A percentile compares a stretch with the other conserved stretches of the same genome.
These are phyloP conservation scores for Ophiostoma piceae DNA, from an alignment of 2,329 filamentous ascomycete genomes.

Conservation along the genomic window DNA sequence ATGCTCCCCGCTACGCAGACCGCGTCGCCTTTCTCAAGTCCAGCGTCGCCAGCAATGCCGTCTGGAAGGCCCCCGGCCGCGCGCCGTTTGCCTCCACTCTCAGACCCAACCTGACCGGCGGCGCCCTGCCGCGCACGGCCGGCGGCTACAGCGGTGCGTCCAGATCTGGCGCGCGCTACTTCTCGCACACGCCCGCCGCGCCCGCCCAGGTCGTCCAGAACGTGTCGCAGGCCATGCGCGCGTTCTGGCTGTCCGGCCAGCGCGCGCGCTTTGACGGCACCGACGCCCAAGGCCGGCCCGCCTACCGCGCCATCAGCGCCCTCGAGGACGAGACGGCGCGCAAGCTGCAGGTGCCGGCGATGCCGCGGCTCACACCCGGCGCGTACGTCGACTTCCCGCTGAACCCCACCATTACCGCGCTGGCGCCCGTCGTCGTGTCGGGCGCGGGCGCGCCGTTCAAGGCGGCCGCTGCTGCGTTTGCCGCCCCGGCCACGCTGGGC, in stretches of 20 bases:
- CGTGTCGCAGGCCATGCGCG: slow-evolving; percentile 87
- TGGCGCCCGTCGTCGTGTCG: slow-evolving; percentile 57
- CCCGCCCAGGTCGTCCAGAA: slow-evolving; percentile 91
- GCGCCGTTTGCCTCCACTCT: slow-evolving; percentile 85
- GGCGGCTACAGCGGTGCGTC: slow-evolving; percentile 81
- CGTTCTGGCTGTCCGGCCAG: slow-evolving; percentile 86
- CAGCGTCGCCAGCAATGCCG: slow-evolving; percentile 45
- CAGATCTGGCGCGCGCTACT: slow-evolving; percentile 77
- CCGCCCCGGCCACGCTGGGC: slow-evolving; percentile 55
- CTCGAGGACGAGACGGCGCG: slow-evolving; percentile 67
- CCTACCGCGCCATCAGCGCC: slow-evolving; percentile 70
- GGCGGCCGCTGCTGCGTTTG: slow-evolving; percentile 40
- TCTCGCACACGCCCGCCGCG: slow-evolving; percentile 78
- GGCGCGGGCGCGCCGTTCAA: too few relatives aligned
- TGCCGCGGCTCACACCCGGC: slow-evolving; percentile 44
- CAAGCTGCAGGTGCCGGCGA: slow-evolving; percentile 52
- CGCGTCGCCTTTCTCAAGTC: slow-evolving; percentile 48
- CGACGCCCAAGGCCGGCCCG: slow-evolving; percentile 66
- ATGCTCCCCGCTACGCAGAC: slow-evolving; percentile 39
- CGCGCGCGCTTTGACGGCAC: slow-evolving; percentile 82
- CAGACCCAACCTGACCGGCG: slow-evolving; percentile 86
- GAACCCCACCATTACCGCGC: slow-evolving; percentile 82
- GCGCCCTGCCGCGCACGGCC: slow-evolving; percentile 74
- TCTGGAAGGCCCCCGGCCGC: slow-evolving; percentile 62
- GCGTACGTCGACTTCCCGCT: slow-evolving; percentile 85